Percentiles rank a stretch among this genome's conserved stretches.
Conservation (phyloP, 441 rosid genomes). For the Viola pubescens region DNA sequence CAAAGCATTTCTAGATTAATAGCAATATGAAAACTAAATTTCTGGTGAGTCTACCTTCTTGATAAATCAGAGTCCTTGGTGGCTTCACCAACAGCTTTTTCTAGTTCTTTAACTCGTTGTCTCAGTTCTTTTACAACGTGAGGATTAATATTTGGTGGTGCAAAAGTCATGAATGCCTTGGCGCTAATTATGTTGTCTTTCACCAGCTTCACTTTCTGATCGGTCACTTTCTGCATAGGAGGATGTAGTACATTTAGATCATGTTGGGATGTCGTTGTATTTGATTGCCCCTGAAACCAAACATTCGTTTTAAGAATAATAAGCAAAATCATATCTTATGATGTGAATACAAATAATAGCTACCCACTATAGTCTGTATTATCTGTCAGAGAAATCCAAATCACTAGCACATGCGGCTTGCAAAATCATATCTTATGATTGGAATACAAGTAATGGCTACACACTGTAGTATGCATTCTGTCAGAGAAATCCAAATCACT, state of each 20-base stretch:
- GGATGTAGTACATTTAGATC: constrained; percentile 23
- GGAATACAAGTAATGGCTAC: too few species aligned
- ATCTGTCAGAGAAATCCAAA: background rate
- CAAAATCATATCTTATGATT: background rate
- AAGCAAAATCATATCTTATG: background rate
- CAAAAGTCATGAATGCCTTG: constrained; percentile 55
- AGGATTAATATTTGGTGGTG: constrained; percentile 65
- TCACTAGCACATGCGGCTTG: background rate
- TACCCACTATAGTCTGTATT: background rate
- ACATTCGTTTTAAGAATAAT: constrained; percentile 7
- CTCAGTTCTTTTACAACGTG: constrained; percentile 73
- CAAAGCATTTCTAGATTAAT: background rate
- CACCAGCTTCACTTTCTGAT: constrained; percentile 60
- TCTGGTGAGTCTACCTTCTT: constrained; percentile 43
- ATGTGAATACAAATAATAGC: background rate
- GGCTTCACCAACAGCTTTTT: constrained; percentile 52
- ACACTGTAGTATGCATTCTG: too few species aligned
- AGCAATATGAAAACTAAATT: background rate
- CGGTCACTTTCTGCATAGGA: constrained; percentile 31
- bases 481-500: background rate
- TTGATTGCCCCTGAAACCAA: constrained; percentile 36
- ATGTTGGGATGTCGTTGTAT: constrained; percentile 21
- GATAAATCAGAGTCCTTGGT: constrained; percentile 63
- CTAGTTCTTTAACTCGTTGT: constrained; percentile 61
- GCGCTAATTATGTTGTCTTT: constrained; percentile 81